Percentiles rank a stretch among this genome's conserved stretches.
phyloP scores from a whole-genome alignment of 345 rosid species.

The Excoecaria cochinchinensis region DNA sequence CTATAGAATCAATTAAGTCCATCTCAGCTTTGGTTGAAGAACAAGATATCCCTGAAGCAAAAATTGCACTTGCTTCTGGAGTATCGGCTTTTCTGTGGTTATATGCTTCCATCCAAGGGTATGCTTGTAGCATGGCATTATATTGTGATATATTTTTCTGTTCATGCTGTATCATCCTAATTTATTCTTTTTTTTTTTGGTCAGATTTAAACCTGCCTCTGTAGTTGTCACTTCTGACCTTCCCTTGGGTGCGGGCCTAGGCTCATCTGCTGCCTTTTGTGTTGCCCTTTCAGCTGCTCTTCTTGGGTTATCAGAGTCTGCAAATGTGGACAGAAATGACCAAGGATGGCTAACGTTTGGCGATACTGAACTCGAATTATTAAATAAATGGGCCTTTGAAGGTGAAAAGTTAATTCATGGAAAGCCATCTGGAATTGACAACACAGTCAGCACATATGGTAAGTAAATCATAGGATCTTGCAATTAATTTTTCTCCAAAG shows the following conservation, averaged over 20 bases:
- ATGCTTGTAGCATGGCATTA: constrained; percentile 14
- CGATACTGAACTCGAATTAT: constrained; percentile 56
- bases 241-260: constrained; percentile 87
- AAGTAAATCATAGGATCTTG: constrained; percentile 18
- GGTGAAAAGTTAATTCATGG: constrained; percentile 96
- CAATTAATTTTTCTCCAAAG: background rate
- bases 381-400: constrained; percentile 95
- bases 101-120: constrained; percentile 86
- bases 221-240: constrained; percentile 72
- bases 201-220: constrained; percentile 77
- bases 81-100: constrained; percentile 82
- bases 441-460: constrained; percentile 96
- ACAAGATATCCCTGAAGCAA: constrained; percentile 67
- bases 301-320: constrained; percentile 48
- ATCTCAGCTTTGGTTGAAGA: constrained; percentile 64
- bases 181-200: constrained; percentile 2
- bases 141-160: background rate
- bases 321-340: constrained; percentile 37
- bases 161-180: constrained; percentile 18
- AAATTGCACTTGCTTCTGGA: constrained; percentile 66
- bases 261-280: constrained; percentile 86
- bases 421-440: constrained; percentile 95
- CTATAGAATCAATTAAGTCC: constrained; percentile 41
- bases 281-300: constrained; percentile 81
- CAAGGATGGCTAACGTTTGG: constrained; percentile 53